Evolutionary conservation across 2,329 filamentous ascomycete species (phyloP).

Genomic region (Aspergillus sp.): DNA sequence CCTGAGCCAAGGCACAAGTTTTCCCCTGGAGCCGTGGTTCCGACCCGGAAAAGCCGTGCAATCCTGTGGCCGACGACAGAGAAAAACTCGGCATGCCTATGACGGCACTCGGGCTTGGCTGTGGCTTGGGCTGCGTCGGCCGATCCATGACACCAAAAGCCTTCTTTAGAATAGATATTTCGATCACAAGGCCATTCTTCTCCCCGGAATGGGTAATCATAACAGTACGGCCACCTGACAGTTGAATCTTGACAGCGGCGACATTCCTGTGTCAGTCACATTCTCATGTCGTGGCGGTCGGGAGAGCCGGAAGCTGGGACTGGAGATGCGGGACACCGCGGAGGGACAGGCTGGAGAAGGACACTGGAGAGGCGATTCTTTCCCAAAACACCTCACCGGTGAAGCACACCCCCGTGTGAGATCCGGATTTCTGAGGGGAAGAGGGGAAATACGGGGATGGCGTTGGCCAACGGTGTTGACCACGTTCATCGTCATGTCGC

Average conservation of each 20-base stretch:
- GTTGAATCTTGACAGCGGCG: not conserved
- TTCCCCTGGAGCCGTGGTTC: not conserved
- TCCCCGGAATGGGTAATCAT: not conserved
- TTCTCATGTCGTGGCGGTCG: not conserved
- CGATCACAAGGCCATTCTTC: not conserved
- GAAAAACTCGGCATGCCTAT: conserved; percentile 13
- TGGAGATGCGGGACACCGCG: conserved; percentile 13
- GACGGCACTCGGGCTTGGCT: conserved; percentile 14
- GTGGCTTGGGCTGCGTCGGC: not conserved
- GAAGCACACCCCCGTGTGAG: not conserved
- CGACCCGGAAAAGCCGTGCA: conserved; percentile 9
- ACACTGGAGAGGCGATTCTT: conserved; percentile 12
- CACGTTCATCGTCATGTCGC: not conserved
- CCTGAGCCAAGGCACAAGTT: not conserved
- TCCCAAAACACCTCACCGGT: conserved; percentile 15
- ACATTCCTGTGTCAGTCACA: not conserved
- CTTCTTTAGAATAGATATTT: not conserved
- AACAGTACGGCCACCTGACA: not conserved
- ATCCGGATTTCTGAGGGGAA: conserved; percentile 7
- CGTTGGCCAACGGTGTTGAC: not conserved
- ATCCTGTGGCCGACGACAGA: conserved; percentile 6
- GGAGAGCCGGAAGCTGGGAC: not conserved
- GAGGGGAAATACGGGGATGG: conserved; percentile 5
- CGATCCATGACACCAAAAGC: not conserved
- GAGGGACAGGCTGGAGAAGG: conserved; percentile 14